These are phyloP conservation scores for Avena atlantica DNA, from an alignment of 176 grass and related monocot species.

Conservation along the genomic window DNA sequence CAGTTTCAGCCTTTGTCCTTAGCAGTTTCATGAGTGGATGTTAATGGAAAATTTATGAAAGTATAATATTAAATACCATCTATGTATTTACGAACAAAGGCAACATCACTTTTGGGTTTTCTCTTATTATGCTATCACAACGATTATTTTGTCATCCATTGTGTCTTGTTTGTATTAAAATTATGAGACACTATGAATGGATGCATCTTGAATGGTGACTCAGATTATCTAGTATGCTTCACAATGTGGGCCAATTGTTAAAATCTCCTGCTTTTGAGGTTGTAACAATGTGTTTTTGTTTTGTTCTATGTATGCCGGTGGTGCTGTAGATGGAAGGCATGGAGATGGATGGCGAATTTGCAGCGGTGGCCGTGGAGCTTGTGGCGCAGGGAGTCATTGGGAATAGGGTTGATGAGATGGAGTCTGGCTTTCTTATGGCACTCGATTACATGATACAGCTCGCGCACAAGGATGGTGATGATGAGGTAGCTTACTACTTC, in stretches of 20 bases:
- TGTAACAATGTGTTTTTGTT: neutral
- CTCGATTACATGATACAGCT: constrained; percentile 97
- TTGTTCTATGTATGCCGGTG: neutral
- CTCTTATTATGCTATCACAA: neutral
- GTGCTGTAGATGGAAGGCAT: constrained; percentile 79
- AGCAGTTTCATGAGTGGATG: neutral
- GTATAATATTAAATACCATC: neutral
- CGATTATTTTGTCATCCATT: neutral
- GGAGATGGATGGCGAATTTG: constrained; percentile 81
- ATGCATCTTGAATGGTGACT: constrained; percentile 14
- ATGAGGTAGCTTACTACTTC: constrained; percentile 66
- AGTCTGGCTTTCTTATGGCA: constrained; percentile 90
- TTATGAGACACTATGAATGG: neutral
- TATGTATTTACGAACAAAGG: neutral
- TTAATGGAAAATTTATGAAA: neutral
- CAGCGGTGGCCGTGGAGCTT: constrained; percentile 74
- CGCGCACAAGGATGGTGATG: constrained; percentile 73
- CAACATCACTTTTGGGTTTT: neutral
- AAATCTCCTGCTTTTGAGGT: neutral
- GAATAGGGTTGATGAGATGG: constrained; percentile 98
- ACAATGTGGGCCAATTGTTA: neutral
- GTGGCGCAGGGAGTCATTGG: constrained; percentile 90
- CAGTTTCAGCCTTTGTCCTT: neutral
- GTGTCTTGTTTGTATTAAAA: neutral
- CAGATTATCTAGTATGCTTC: neutral